Evolutionary conservation across 2,329 filamentous ascomycete species (phyloP), one percentile per base, ranked within the genome.

Genomic region (Pleomassaria siparia): DNA sequence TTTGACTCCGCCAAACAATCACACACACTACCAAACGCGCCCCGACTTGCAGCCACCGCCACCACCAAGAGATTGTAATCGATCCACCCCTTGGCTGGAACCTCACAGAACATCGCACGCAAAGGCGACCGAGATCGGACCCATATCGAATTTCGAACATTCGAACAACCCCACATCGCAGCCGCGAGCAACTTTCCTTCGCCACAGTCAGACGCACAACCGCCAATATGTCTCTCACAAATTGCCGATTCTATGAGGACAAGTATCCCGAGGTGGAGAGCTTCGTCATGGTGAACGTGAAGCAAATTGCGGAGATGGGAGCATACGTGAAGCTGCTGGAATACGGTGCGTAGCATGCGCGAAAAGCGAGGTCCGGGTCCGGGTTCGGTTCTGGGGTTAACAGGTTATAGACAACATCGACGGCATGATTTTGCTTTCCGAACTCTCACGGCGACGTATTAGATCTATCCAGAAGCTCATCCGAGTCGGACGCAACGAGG

Each of bases 261-360:
- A 95, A 95, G 77, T 96, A 88, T 70, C 91, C 91, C 50, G 94
- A 97, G 82, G 92, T 99, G 72, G 94, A 99, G 78, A 95, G 90
- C 81, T 97, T 96, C 77, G 95, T 99, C 72, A 99, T 99, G 94
- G 94, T 99, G 73, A 99, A 97, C 76, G 94, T 97, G 67, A 95
- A 96, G 84, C 91, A 96, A 86, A 99, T 99, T 72, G 94, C 94
- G 74, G 95, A 99, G 77, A 99, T 99, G 95, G 94, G 94, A 74
- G 94, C 95, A 66, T 99, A 99, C 74, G 95, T 99, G 70, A 99
- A 99, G 79, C 86, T 99, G 47, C 87, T 99, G 64, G 94, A 99
- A 79, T 99, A 99, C 77, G 67, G 66, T 69, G 45, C 32, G 28
- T 29, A 3, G 22, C 16, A 4, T 30, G 3, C 12, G 9, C 24